Evolutionary conservation across 441 rosid genomes (phyloP).

Genomic region (Pelargonium exstipulatum): DNA sequence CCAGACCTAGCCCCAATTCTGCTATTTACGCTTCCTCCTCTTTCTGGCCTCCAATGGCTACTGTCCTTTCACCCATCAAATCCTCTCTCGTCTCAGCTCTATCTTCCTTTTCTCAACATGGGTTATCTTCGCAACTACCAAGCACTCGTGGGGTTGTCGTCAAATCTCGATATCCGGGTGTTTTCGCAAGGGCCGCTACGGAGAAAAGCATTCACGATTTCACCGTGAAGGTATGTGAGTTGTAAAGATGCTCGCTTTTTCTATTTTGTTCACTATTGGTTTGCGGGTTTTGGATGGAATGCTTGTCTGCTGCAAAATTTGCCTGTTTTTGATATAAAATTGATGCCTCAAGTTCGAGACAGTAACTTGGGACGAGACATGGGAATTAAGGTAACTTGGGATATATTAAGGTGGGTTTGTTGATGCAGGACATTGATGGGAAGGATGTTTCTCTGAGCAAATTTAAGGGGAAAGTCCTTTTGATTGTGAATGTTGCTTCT

Average conservation of each 20-base stretch:
- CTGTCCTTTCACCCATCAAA: slow-evolving; percentile 32
- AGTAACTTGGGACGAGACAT: no score
- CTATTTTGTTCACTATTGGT: background rate
- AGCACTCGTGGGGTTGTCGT: slow-evolving; percentile 30
- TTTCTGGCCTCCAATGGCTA: slow-evolving; percentile 32
- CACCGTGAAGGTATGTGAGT: slow-evolving; percentile 54
- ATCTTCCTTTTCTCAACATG: slow-evolving; percentile 45
- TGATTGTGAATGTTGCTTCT: slow-evolving; percentile 2
- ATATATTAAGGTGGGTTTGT: slow-evolving; percentile 13
- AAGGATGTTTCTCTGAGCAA: slow-evolving; percentile 52
- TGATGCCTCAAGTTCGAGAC: no score
- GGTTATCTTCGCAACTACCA: slow-evolving; percentile 37
- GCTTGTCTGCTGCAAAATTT: background rate
- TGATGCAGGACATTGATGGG: slow-evolving; percentile 73
- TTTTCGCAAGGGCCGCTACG: slow-evolving; percentile 68
- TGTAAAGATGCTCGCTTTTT: slow-evolving; percentile 18
- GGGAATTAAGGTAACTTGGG: no score
- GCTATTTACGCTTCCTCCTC: background rate
- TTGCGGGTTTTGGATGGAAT: background rate
- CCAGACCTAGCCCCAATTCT: slow-evolving; percentile 21
- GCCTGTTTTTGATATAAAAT: no score
- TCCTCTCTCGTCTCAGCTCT: slow-evolving; percentile 43
- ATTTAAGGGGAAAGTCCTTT: slow-evolving; percentile 3
- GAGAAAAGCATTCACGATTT: slow-evolving; percentile 66
- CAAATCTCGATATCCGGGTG: slow-evolving; percentile 37